A percentile compares a stretch with the other conserved stretches of the same genome.
phyloP scores from a whole-genome alignment of 495 filamentous ascomycete species.

The Rhypophila decipiens region DNA sequence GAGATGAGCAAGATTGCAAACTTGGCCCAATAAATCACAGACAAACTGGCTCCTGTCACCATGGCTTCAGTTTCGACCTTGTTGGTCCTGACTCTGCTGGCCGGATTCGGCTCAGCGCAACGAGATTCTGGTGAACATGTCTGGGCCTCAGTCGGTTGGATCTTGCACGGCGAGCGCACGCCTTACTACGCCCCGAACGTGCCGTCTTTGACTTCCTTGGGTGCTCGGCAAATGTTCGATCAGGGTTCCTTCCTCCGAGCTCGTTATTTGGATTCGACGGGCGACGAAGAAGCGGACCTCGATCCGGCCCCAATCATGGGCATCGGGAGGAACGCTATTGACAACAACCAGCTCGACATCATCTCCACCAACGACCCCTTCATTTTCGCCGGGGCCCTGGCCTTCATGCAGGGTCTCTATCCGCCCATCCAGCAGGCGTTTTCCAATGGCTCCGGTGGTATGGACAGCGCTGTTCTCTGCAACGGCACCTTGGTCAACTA shows the following conservation, averaged over 20 bases:
- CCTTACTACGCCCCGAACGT: slow-evolving; percentile 14
- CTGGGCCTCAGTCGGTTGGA: slow-evolving; percentile 38
- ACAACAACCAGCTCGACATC: slow-evolving; percentile 32
- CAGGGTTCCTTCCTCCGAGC: slow-evolving; percentile 30
- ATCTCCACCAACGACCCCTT: slow-evolving; percentile 27
- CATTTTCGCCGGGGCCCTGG: slow-evolving; percentile 26
- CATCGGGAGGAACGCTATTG: slow-evolving; percentile 27
- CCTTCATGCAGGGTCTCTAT: slow-evolving; percentile 40
- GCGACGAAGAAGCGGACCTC: slow-evolving; percentile 12
- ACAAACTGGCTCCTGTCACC: background rate
- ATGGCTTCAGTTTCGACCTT: slow-evolving; percentile 15
- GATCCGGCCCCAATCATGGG: slow-evolving; percentile 25
- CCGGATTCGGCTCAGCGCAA: slow-evolving; percentile 15
- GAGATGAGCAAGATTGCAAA: too few species aligned
- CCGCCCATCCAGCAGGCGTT: slow-evolving; percentile 26
- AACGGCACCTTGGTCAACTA: slow-evolving; percentile 29
- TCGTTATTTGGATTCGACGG: slow-evolving; percentile 25
- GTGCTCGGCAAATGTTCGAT: slow-evolving; percentile 32
- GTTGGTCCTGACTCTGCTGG: slow-evolving; percentile 11
- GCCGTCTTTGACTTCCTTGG: slow-evolving; percentile 31
- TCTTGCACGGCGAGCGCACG: slow-evolving; percentile 37
- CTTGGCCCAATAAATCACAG: too few species aligned
- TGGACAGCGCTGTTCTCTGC: slow-evolving; percentile 18
- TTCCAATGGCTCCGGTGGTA: slow-evolving; percentile 21
- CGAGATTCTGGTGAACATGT: slow-evolving; percentile 28